These are phyloP conservation scores for Infundibulicybe gibba DNA, from an alignment of 768 basidiomycete genomes.

Conservation along the genomic window DNA sequence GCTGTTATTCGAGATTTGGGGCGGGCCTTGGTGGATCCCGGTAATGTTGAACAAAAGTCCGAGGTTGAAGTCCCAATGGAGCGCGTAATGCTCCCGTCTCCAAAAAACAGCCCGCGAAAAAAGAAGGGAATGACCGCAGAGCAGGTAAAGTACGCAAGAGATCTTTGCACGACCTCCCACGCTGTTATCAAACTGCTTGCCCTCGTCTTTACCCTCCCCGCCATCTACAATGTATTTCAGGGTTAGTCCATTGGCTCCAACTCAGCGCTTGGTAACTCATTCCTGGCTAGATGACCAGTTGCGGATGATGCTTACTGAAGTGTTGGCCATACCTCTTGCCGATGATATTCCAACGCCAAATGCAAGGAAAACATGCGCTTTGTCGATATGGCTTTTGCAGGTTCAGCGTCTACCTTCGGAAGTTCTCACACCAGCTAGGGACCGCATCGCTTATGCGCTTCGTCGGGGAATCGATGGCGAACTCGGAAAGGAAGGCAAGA, in stretches of 20 bases:
- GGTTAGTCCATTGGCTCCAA: slow-evolving; percentile 33
- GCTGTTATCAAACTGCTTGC: slow-evolving; percentile 65
- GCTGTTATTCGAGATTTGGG: slow-evolving; percentile 68
- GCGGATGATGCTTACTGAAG: slow-evolving; percentile 51
- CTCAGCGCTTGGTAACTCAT: slow-evolving; percentile 8
- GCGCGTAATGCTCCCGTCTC: slow-evolving; percentile 54
- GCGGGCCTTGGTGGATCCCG: slow-evolving; percentile 61
- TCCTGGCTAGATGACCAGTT: slow-evolving; percentile 51
- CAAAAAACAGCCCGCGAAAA: slow-evolving; percentile 54
- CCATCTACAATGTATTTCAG: slow-evolving; percentile 56
- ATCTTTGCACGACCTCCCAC: slow-evolving; percentile 72
- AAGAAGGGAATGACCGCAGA: slow-evolving; percentile 72
- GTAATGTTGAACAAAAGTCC: slow-evolving; percentile 17
- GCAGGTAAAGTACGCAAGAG: slow-evolving; percentile 76
- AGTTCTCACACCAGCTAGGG: slow-evolving; percentile 58
- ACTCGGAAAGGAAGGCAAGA: slow-evolving; percentile 86
- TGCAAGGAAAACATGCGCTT: slow-evolving; percentile 79
- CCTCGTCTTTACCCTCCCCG: slow-evolving; percentile 56
- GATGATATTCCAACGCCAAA: slow-evolving; percentile 74
- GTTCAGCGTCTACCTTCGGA: slow-evolving; percentile 61
- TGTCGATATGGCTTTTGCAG: slow-evolving; percentile 75
- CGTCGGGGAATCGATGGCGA: slow-evolving; percentile 80
- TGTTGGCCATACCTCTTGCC: slow-evolving; percentile 72
- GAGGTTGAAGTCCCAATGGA: slow-evolving; percentile 21
- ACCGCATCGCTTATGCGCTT: slow-evolving; percentile 68